Percentiles rank a stretch among this genome's conserved stretches.
Evolutionary conservation across 2,329 filamentous ascomycete genomes (phyloP).

Genomic region (Trichoderma lentiforme): DNA sequence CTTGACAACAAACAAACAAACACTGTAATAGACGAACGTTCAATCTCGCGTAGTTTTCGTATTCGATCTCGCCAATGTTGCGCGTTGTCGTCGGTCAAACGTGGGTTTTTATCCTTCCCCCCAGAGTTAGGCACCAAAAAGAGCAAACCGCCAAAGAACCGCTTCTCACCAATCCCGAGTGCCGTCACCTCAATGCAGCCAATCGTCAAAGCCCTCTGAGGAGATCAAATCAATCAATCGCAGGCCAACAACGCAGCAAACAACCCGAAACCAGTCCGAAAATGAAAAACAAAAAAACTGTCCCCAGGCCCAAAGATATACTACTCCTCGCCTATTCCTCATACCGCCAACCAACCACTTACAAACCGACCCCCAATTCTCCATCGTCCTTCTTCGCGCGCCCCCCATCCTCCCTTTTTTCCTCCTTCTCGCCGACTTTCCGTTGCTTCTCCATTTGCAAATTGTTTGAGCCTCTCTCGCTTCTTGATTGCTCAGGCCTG

Average conservation of each 20-base stretch:
- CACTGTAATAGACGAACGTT: not conserved
- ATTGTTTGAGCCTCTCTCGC: not conserved
- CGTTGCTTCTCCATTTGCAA: not conserved
- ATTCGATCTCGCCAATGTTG: not conserved
- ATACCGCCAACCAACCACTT: not conserved
- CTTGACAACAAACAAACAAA: not conserved
- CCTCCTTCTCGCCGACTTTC: not conserved
- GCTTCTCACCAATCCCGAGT: not conserved
- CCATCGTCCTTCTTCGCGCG: not conserved
- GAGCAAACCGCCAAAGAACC: not conserved
- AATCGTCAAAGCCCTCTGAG: not conserved
- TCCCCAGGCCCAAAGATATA: not conserved
- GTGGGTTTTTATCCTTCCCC: not conserved
- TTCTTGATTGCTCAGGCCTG: not conserved
- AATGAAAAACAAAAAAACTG: not conserved
- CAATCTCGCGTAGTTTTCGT: not conserved
- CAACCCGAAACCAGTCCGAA: not conserved
- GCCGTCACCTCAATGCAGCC: not conserved
- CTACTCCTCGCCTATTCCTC: not conserved
- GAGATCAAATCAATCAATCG: not conserved
- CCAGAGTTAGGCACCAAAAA: constrained; percentile 11
- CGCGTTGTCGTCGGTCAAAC: not conserved
- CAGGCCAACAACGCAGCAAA: constrained; percentile 6
- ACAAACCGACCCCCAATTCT: not conserved
- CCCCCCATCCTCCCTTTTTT: not conserved